Percentiles rank a stretch among this genome's conserved stretches.
Conservation (phyloP, 1,284 basidiomycete species). For the Austropuccinia psidii region DNA sequence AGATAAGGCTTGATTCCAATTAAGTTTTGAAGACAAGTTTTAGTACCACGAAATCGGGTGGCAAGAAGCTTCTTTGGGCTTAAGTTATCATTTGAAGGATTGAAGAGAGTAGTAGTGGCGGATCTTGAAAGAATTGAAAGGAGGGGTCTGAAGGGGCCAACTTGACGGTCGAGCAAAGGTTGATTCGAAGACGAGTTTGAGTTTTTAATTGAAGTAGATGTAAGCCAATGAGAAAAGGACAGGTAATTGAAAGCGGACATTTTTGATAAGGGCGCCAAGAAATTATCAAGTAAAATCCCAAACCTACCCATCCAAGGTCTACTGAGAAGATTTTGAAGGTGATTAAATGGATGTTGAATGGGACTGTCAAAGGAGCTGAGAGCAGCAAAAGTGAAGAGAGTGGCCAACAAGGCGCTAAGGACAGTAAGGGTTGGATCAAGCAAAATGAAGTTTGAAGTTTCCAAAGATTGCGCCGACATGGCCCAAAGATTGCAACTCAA, state of each 20-base stretch:
- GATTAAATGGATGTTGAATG: too few relatives aligned
- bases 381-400: conserved; percentile 27
- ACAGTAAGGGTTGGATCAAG: conserved; percentile 10
- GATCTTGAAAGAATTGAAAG: not conserved
- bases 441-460: not conserved
- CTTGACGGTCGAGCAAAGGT: not conserved
- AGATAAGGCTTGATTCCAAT: not conserved
- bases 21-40: too few relatives aligned
- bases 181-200: not conserved
- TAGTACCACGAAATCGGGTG: not conserved
- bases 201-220: not conserved
- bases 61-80: not conserved
- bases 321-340: not conserved
- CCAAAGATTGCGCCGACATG: conserved; percentile 26
- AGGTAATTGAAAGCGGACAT: not conserved
- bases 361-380: conserved; percentile 15
- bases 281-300: too few relatives aligned
- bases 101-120: not conserved
- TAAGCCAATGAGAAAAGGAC: too few relatives aligned
- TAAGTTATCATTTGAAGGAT: too few relatives aligned
- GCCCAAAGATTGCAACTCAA: conserved; percentile 22
- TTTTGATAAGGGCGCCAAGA: too few relatives aligned
- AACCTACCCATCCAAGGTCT: not conserved
- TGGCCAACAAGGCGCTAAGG: conserved; percentile 21
- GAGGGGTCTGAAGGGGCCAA: not conserved